Evolutionary conservation across 208 protist species (phyloP).

Genomic region (Crithidia brevicula): DNA sequence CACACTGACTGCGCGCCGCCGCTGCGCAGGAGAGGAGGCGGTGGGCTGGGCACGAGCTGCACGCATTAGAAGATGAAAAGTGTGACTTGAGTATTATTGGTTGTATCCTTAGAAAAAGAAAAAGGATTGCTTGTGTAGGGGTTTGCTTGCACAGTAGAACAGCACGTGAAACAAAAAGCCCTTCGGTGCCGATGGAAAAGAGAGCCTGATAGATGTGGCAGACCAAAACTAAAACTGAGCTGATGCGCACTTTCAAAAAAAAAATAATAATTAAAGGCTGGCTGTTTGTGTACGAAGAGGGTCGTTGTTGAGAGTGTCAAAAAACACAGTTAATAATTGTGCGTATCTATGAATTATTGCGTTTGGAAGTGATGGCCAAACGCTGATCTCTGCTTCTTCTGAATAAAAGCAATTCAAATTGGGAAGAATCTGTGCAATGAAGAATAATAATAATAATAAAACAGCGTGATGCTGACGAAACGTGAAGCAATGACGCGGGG

Average conservation of each 20-base stretch:
- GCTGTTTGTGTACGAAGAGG: too few relatives aligned
- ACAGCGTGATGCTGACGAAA: background rate
- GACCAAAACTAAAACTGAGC: background rate
- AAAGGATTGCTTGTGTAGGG: too few relatives aligned
- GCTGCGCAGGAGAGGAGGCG: background rate
- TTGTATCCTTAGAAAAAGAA: background rate
- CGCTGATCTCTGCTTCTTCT: too few relatives aligned
- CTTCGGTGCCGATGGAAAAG: constrained; percentile 1
- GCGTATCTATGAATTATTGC: too few relatives aligned
- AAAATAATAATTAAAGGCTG: background rate
- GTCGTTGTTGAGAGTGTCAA: too few relatives aligned
- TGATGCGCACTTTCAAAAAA: background rate
- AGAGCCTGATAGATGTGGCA: background rate
- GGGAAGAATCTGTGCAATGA: background rate
- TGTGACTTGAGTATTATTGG: too few relatives aligned
- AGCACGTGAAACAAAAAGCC: too few relatives aligned
- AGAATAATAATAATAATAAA: background rate
- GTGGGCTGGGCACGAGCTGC: background rate
- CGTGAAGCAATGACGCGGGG: too few relatives aligned
- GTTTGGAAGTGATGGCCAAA: too few relatives aligned
- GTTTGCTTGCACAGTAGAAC: too few relatives aligned
- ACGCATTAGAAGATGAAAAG: background rate
- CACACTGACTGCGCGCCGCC: constrained; percentile 6
- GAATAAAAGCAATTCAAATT: background rate
- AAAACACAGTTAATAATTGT: too few relatives aligned